These are phyloP conservation scores for Verticillium dahliae DNA, from an alignment of 2,329 filamentous ascomycete genomes.

Conservation along the genomic window DNA sequence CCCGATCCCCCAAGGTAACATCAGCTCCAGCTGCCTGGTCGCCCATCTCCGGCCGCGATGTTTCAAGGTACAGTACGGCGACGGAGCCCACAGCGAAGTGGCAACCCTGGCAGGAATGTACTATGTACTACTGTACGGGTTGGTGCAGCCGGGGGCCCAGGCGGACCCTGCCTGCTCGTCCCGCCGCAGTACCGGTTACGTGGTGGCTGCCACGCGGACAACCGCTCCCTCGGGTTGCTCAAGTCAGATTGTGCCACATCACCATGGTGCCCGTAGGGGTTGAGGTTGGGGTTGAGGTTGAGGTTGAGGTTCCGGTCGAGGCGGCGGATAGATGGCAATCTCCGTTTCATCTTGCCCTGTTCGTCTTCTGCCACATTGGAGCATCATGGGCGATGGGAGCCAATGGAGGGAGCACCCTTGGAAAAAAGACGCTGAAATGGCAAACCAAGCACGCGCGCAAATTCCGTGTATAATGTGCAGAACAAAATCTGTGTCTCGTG, in stretches of 20 bases:
- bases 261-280: neutral
- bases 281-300: neutral
- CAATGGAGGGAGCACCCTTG: no score
- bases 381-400: neutral
- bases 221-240: neutral
- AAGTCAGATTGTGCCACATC: neutral
- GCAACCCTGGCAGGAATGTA: neutral
- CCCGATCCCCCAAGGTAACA: neutral
- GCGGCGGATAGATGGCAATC: neutral
- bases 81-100: neutral
- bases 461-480: no score
- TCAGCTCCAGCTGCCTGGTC: neutral
- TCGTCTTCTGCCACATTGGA: neutral
- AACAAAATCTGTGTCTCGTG: no score
- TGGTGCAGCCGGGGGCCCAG: neutral
- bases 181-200: neutral
- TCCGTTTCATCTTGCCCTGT: neutral
- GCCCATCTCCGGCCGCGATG: neutral
- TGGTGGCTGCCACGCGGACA: slow-evolving; percentile 1
- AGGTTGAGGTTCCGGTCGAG: no score
- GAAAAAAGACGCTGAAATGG: no score
- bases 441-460: no score
- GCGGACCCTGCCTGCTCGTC: neutral
- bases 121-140: no score
- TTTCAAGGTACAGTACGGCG: neutral